Evolutionary conservation across 2,329 filamentous ascomycete species (phyloP).

Genomic region (Epicoccum sorghinum): DNA sequence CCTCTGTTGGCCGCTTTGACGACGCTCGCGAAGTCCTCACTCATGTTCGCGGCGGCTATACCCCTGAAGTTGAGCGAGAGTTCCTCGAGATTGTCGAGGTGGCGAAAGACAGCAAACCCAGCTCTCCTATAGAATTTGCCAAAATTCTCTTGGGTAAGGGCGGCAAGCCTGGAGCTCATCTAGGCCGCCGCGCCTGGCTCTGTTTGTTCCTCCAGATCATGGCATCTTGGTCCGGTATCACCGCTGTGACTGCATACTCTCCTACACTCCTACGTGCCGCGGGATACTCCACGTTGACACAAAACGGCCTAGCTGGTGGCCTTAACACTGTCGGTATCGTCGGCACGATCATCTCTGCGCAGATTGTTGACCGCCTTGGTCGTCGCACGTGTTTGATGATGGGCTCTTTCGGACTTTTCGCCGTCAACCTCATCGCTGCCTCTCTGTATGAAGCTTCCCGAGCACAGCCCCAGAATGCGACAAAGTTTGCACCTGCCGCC

Average conservation of each 20-base stretch:
- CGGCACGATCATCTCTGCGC: constrained; percentile 3
- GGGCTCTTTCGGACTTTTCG: constrained; percentile 4
- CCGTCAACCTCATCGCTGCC: constrained; percentile 40
- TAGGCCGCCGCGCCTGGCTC: background rate
- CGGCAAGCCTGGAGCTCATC: background rate
- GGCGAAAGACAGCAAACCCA: constrained; percentile 4
- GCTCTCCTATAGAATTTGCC: background rate
- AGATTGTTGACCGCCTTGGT: constrained; percentile 9
- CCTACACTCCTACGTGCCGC: constrained; percentile 19
- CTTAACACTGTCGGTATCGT: constrained; percentile 47
- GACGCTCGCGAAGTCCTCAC: constrained; percentile 27
- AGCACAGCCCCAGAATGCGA: constrained; percentile 3
- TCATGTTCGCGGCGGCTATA: constrained; percentile 5
- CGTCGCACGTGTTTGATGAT: constrained; percentile 1
- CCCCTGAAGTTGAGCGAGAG: constrained; percentile 3
- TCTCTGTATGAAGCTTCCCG: constrained; percentile 18
- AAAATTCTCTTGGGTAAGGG: background rate
- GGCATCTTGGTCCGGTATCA: constrained; percentile 10
- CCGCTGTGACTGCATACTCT: constrained; percentile 3
- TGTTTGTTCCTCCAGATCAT: constrained; percentile 1
- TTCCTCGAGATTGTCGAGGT: constrained; percentile 2
- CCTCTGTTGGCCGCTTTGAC: constrained; percentile 56
- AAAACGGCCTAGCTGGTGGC: constrained; percentile 58
- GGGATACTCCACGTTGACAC: constrained; percentile 48
- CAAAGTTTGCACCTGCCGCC: constrained; percentile 1